These are phyloP conservation scores for Curvularia spicifera DNA, from an alignment of 2,329 filamentous ascomycete species.

Conservation along the genomic window DNA sequence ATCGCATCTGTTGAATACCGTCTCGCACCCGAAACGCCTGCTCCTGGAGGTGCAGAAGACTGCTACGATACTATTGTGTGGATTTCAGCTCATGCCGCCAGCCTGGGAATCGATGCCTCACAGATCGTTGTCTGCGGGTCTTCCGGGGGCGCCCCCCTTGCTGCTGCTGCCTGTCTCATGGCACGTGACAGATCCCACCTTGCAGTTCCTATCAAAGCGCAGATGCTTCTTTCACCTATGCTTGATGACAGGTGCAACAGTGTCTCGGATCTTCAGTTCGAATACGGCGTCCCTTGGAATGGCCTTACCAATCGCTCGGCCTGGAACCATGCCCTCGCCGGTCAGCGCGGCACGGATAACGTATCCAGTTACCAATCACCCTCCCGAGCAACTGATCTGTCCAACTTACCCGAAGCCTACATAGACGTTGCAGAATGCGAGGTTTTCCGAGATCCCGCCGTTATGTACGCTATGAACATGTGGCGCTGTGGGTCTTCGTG, in stretches of 20 bases:
- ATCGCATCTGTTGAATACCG: slow-evolving; percentile 26
- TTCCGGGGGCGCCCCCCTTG: slow-evolving; percentile 21
- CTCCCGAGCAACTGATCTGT: slow-evolving; percentile 20
- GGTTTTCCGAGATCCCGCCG: slow-evolving; percentile 26
- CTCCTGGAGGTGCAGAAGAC: slow-evolving; percentile 23
- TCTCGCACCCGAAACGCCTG: slow-evolving; percentile 22
- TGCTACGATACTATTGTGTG: slow-evolving; percentile 25
- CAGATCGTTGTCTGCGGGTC: slow-evolving; percentile 21
- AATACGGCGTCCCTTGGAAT: slow-evolving; percentile 23
- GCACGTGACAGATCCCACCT: slow-evolving; percentile 19
- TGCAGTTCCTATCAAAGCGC: slow-evolving; percentile 17
- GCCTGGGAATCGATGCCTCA: slow-evolving; percentile 22
- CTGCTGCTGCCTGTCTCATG: slow-evolving; percentile 23
- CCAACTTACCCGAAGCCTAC: slow-evolving; percentile 24
- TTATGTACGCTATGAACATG: slow-evolving; percentile 23
- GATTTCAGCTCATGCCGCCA: slow-evolving; percentile 19
- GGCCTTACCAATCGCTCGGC: slow-evolving; percentile 10
- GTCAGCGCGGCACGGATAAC: slow-evolving; percentile 14
- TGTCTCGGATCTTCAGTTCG: slow-evolving; percentile 25
- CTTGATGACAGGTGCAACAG: slow-evolving; percentile 25
- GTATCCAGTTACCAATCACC: slow-evolving; percentile 23
- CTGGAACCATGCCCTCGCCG: slow-evolving; percentile 22
- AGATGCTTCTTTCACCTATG: slow-evolving; percentile 23
- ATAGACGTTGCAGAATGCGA: slow-evolving; percentile 32
- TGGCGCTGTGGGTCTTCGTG: slow-evolving; percentile 28